phyloP scores from a whole-genome alignment of 176 grass and related monocot genomes.

The sorghum (Sorghum bicolor) region Sorghum_bicolor_NCBIv3 NC_012870.2:63042501-63043000 shows the following conservation, averaged over 20 bases:
- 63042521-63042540: background rate
- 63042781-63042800: too few relatives aligned
- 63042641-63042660: constrained; percentile 61
- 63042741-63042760: constrained; percentile 60
- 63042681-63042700: constrained; percentile 57
- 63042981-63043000: constrained; percentile 49
- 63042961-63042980: constrained; percentile 68
- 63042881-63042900: background rate
- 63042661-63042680: constrained; percentile 71
- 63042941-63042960: constrained; percentile 44
- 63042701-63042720: constrained; percentile 69
- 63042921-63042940: constrained; percentile 64
- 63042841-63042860: background rate
- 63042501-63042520: background rate
- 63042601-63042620: background rate
- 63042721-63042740: constrained; percentile 58
- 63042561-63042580: background rate
- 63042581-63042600: background rate
- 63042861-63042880: too few relatives aligned
- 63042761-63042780: background rate
- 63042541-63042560: background rate
- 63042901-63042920: constrained; percentile 49
- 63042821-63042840: background rate
- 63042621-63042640: constrained; percentile 46
- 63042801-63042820: background rate